Evolutionary conservation across 2,329 filamentous ascomycete species (phyloP).

Genomic region (Phoma sp.): DNA sequence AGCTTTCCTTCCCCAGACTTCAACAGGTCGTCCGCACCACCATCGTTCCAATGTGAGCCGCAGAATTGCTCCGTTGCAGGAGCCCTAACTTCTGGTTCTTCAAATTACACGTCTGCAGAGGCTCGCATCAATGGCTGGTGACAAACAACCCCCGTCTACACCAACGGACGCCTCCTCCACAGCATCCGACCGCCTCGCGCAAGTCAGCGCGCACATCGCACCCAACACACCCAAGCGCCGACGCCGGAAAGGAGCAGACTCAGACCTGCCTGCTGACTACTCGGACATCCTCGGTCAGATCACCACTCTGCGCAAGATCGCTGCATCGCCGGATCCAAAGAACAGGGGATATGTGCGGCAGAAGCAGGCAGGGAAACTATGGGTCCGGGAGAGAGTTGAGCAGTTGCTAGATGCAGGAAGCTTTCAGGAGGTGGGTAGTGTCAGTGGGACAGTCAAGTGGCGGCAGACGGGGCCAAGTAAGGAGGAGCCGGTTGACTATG

Average conservation of each 20-base stretch:
- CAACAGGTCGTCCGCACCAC: conserved; percentile 8
- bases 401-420: conserved; percentile 62
- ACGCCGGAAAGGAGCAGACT: conserved; percentile 44
- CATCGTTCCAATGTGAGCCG: conserved; percentile 27
- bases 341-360: conserved; percentile 67
- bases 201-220: conserved; percentile 55
- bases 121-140: conserved; percentile 30
- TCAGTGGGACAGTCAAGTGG: conserved; percentile 67
- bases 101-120: too few relatives aligned
- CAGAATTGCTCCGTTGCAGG: conserved; percentile 18
- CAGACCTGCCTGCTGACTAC: conserved; percentile 64
- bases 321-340: conserved; percentile 60
- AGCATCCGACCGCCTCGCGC: conserved; percentile 55
- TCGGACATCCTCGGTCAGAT: conserved; percentile 67
- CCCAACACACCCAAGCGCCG: conserved; percentile 46
- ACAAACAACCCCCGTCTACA: conserved; percentile 19
- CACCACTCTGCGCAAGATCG: conserved; percentile 58
- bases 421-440: conserved; percentile 66
- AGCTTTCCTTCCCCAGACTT: conserved; percentile 23
- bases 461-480: conserved; percentile 53
- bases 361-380: conserved; percentile 68
- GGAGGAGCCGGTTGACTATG: conserved; percentile 59
- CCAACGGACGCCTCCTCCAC: conserved; percentile 28
- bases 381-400: conserved; percentile 67
- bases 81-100: conserved; percentile 2